Percentiles rank a stretch among this genome's conserved stretches.
phyloP scores from a whole-genome alignment of 805 yeast species.

The Starmerella kuoi region DNA sequence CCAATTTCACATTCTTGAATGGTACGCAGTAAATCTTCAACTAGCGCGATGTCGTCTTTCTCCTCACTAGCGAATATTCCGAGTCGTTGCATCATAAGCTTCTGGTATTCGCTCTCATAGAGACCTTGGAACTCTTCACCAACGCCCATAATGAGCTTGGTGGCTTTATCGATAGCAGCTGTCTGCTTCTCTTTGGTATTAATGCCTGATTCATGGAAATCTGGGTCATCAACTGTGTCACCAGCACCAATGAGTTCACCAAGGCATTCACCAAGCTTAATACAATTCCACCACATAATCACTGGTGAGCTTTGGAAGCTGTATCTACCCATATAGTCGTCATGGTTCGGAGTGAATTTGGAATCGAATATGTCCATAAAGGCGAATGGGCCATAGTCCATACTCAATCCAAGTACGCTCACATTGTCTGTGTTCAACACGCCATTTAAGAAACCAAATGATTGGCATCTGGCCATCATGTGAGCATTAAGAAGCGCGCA shows the following conservation, averaged over 20 bases:
- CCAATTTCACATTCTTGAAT: slow-evolving; percentile 55
- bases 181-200: slow-evolving; percentile 28
- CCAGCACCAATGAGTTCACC: slow-evolving; percentile 75
- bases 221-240: slow-evolving; percentile 37
- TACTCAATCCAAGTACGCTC: slow-evolving; percentile 70
- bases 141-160: slow-evolving; percentile 50
- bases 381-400: slow-evolving; percentile 93
- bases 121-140: slow-evolving; percentile 53
- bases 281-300: slow-evolving; percentile 86
- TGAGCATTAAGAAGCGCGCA: slow-evolving; percentile 62
- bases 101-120: slow-evolving; percentile 48
- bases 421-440: slow-evolving; percentile 92
- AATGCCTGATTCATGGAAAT: slow-evolving; percentile 30
- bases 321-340: slow-evolving; percentile 60
- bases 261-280: slow-evolving; percentile 70
- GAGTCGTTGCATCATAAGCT: slow-evolving; percentile 48
- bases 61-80: slow-evolving; percentile 42
- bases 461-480: slow-evolving; percentile 74
- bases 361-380: slow-evolving; percentile 80
- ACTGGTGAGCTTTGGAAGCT: slow-evolving; percentile 75
- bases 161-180: slow-evolving; percentile 46
- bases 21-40: slow-evolving; percentile 51
- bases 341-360: slow-evolving; percentile 76
- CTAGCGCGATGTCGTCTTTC: slow-evolving; percentile 30
- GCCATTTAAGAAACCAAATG: slow-evolving; percentile 87